Evolutionary conservation across 2,329 filamentous ascomycete species (phyloP).

Genomic region (Aspergillus sp.): DNA sequence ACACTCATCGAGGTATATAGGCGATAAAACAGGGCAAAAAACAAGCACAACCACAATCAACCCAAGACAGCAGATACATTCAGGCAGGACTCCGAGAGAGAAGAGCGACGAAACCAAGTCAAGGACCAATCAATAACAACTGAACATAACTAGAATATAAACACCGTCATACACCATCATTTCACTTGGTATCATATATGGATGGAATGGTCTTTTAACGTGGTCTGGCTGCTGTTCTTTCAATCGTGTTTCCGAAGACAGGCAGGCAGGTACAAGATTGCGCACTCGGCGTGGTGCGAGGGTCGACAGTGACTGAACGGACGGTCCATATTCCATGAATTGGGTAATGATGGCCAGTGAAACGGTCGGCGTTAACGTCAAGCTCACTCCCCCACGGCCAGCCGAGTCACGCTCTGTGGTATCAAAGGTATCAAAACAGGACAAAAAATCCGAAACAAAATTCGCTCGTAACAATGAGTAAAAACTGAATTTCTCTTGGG

Average conservation of each 20-base stretch:
- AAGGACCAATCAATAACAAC: constrained; percentile 3
- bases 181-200: constrained; percentile 35
- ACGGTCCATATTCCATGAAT: neutral
- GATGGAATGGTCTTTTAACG: constrained; percentile 20
- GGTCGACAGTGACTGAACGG: neutral
- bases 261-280: constrained; percentile 1
- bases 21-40: constrained; percentile 20
- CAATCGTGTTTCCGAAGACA: constrained; percentile 15
- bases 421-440: constrained; percentile 34
- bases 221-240: constrained; percentile 11
- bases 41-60: constrained; percentile 3
- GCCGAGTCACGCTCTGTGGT: constrained; percentile 27
- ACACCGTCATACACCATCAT: constrained; percentile 32
- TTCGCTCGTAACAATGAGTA: constrained; percentile 43
- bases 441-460: constrained; percentile 25
- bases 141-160: constrained; percentile 13
- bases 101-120: constrained; percentile 9
- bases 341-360: constrained; percentile 4
- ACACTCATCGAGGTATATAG: constrained; percentile 26
- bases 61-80: constrained; percentile 6
- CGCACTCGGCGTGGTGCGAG: neutral
- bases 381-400: neutral
- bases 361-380: neutral
- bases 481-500: constrained; percentile 44
- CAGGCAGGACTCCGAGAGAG: constrained; percentile 19